Conservation (phyloP, 106 monocot species). For the Dioscorea dumetorum region DNA sequence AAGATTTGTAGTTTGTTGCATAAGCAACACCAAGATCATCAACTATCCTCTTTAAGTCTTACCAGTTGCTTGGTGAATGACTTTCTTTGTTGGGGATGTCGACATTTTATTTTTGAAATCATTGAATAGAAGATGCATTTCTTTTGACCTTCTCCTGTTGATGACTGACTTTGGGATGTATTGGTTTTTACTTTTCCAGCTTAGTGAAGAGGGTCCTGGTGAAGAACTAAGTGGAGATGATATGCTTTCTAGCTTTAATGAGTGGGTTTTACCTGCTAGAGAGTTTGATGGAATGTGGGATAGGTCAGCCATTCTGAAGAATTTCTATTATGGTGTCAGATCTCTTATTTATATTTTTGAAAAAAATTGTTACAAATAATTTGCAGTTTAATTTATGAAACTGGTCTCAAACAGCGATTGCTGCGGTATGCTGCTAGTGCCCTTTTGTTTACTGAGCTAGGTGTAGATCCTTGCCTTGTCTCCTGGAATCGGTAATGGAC, state of each 20-base stretch:
- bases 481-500: constrained; percentile 90
- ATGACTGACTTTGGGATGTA: background rate
- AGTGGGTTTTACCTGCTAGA: constrained; percentile 82
- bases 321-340: constrained; percentile 1
- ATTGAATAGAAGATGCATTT: no score
- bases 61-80: no score
- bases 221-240: constrained; percentile 86
- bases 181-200: constrained; percentile 29
- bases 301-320: constrained; percentile 41
- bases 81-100: no score
- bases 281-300: constrained; percentile 99
- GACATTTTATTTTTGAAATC: no score
- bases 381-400: constrained; percentile 94
- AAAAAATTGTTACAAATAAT: constrained; percentile 1
- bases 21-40: no score
- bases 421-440: constrained; percentile 98
- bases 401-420: constrained; percentile 83
- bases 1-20: no score
- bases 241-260: constrained; percentile 86
- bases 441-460: constrained; percentile 86
- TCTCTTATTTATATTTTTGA: constrained; percentile 1
- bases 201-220: constrained; percentile 94
- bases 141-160: no score
- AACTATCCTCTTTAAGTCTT: no score
- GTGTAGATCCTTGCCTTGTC: constrained; percentile 88